Percentiles rank a stretch among this genome's conserved stretches.
Evolutionary conservation across 2,329 filamentous ascomycete species (phyloP).

Genomic region (Macrophomina phaseolina): DNA sequence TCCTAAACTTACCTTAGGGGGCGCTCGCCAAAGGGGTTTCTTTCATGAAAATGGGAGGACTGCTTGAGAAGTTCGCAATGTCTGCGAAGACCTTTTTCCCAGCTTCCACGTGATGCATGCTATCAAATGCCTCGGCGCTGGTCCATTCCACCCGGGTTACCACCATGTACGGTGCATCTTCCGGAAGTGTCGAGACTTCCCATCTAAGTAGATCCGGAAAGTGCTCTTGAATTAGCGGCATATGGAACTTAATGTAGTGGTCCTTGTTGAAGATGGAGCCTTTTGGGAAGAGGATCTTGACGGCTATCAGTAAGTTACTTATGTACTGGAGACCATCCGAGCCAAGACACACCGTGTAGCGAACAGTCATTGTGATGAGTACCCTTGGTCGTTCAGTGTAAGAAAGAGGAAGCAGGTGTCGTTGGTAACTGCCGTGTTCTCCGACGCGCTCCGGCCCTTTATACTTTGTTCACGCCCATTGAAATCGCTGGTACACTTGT

Average conservation of each 20-base stretch:
- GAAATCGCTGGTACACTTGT: no score
- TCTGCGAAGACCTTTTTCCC: background rate
- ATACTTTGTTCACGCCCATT: no score
- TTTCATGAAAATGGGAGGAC: background rate
- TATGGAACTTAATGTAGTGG: background rate
- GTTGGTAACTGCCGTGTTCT: no score
- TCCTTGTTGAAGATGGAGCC: conserved; percentile 2
- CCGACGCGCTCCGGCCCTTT: no score
- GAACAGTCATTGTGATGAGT: no score
- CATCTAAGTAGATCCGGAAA: background rate
- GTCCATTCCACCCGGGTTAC: background rate
- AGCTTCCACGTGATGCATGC: background rate
- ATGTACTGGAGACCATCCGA: no score
- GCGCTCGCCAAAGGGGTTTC: background rate
- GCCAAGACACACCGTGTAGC: no score
- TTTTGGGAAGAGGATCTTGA: background rate
- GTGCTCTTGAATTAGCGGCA: background rate
- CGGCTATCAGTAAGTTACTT: no score
- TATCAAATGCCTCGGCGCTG: background rate
- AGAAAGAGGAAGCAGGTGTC: no score
- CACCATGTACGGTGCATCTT: background rate
- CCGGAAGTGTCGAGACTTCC: background rate
- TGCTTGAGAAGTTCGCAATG: background rate
- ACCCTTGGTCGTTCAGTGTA: no score
- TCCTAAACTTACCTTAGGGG: background rate